phyloP scores from a whole-genome alignment of 495 filamentous ascomycete species.

The Penicillium alfredii region DNA sequence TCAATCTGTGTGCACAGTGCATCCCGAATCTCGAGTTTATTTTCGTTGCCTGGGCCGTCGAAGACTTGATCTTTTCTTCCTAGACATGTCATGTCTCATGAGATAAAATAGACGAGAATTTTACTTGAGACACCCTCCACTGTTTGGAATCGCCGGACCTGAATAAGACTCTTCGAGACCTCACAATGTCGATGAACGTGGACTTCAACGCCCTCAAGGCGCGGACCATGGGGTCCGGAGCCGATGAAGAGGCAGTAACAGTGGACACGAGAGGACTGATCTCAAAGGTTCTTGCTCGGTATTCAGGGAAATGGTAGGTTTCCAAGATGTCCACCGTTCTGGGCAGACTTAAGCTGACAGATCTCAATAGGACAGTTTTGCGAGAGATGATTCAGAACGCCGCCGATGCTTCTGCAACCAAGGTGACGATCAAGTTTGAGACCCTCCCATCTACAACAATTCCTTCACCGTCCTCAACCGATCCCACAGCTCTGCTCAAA shows the following conservation, averaged over 20 bases:
- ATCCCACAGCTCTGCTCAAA: constrained; percentile 65
- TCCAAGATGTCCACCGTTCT: not conserved
- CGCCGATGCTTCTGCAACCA: constrained; percentile 86
- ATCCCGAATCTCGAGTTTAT: no score
- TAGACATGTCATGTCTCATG: no score
- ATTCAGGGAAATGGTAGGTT: constrained; percentile 79
- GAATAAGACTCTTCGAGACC: no score
- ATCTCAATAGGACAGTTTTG: constrained; percentile 49
- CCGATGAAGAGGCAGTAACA: constrained; percentile 95
- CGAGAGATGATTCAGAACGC: constrained; percentile 97
- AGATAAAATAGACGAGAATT: no score
- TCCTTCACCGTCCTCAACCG: constrained; percentile 61
- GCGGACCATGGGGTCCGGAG: constrained; percentile 75
- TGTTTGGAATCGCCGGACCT: no score
- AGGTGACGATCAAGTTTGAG: constrained; percentile 85
- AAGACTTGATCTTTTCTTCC: no score
- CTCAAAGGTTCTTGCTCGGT: constrained; percentile 92
- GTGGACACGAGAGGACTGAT: constrained; percentile 96
- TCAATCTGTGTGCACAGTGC: no score
- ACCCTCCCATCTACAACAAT: constrained; percentile 73
- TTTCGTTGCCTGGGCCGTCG: no score
- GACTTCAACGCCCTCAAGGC: constrained; percentile 81
- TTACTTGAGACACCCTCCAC: no score
- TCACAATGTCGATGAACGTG: constrained; percentile 52
- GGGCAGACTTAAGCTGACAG: constrained; percentile 5